phyloP scores from a whole-genome alignment of 768 basidiomycete species.

The Hygrocybe punicea region DNA sequence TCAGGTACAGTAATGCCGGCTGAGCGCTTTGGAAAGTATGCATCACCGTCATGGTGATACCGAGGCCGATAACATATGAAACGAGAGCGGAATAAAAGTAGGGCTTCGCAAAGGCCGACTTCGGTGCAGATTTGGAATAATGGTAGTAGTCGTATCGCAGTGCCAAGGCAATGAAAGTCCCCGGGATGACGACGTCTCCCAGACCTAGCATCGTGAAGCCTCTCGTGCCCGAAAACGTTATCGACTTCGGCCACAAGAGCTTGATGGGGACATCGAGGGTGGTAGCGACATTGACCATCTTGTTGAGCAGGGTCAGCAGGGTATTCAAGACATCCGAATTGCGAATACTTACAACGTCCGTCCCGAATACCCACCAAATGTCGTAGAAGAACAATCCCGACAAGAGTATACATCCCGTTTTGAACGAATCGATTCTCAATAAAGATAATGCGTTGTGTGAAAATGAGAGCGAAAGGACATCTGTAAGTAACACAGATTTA shows the following conservation, averaged over 20 bases:
- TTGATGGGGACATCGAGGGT: slow-evolving; percentile 91
- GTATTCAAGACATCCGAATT: background rate
- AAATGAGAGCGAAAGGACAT: slow-evolving; percentile 74
- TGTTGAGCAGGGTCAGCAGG: slow-evolving; percentile 9
- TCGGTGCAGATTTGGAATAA: slow-evolving; percentile 25
- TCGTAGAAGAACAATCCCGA: slow-evolving; percentile 89
- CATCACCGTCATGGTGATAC: slow-evolving; percentile 81
- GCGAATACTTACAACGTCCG: slow-evolving; percentile 62
- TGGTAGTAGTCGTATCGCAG: slow-evolving; percentile 78
- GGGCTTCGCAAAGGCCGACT: slow-evolving; percentile 53
- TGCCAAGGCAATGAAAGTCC: slow-evolving; percentile 74
- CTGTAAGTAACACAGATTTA: slow-evolving; percentile 70
- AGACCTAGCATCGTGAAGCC: slow-evolving; percentile 90
- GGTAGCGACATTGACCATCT: slow-evolving; percentile 95
- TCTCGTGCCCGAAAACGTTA: slow-evolving; percentile 42
- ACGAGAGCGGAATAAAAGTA: slow-evolving; percentile 70
- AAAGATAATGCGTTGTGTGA: slow-evolving; percentile 75
- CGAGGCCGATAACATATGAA: slow-evolving; percentile 73
- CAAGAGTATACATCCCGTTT: slow-evolving; percentile 79
- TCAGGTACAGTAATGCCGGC: slow-evolving; percentile 89
- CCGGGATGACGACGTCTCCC: slow-evolving; percentile 74
- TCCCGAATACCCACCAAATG: slow-evolving; percentile 92
- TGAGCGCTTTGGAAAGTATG: slow-evolving; percentile 73
- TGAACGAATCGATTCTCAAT: slow-evolving; percentile 84
- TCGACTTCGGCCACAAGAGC: slow-evolving; percentile 78